phyloP scores from a whole-genome alignment of 768 basidiomycete species.

The Kwoniella pini region DNA sequence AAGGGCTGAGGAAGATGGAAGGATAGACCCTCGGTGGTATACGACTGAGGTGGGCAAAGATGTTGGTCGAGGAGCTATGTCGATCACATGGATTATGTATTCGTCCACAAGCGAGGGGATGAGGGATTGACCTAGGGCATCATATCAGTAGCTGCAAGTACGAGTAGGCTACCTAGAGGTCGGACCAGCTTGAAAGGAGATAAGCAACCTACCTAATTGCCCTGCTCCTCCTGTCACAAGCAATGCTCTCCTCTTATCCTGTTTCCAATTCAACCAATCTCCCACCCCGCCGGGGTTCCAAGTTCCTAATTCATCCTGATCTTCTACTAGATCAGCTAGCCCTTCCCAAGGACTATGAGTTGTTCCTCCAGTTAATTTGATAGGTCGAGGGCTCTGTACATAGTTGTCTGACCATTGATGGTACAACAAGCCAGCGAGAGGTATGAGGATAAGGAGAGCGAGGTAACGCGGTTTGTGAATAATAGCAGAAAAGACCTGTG shows the following conservation, averaged over 20 bases:
- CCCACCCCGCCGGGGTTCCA: slow-evolving; percentile 3
- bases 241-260: slow-evolving; percentile 24
- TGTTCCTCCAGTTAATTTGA: slow-evolving; percentile 6
- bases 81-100: slow-evolving; percentile 37
- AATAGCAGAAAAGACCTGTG: neutral
- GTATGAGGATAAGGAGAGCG: slow-evolving; percentile 10
- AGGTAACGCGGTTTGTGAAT: slow-evolving; percentile 20
- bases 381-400: neutral
- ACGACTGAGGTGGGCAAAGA: slow-evolving; percentile 21
- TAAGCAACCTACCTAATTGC: slow-evolving; percentile 31
- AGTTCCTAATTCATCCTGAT: slow-evolving; percentile 6
- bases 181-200: slow-evolving; percentile 4
- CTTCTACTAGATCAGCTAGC: slow-evolving; percentile 4
- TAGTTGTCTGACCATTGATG: neutral
- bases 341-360: slow-evolving; percentile 18
- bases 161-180: neutral
- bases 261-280: slow-evolving; percentile 15
- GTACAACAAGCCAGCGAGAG: neutral
- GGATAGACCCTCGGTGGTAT: slow-evolving; percentile 32
- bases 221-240: slow-evolving; percentile 47
- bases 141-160: neutral
- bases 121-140: slow-evolving; percentile 34
- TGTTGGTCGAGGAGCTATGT: slow-evolving; percentile 31
- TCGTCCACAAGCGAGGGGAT: slow-evolving; percentile 30
- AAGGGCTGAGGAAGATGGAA: slow-evolving; percentile 22